Evolutionary conservation across 495 filamentous ascomycete species (phyloP), one percentile per base, ranked within the genome.

Genomic region (Tuber magnatum): DNA sequence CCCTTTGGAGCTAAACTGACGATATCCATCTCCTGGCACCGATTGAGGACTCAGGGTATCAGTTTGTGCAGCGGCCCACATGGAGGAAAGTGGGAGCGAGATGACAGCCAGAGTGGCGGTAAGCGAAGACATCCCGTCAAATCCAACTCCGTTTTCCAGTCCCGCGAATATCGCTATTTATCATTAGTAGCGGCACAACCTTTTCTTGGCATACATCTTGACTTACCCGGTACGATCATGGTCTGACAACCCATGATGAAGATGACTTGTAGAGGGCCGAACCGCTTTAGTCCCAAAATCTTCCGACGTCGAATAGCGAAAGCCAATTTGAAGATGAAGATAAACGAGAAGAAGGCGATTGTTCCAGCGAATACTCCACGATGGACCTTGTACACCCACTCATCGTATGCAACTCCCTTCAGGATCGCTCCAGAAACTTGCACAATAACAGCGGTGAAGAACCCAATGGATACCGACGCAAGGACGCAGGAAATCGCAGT

Each of bases 231-330:
- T 71, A 95, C 85, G 43, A 94, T 80, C 87, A 97, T 87, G 32
- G 91, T 92, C 83, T 92, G 91, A 75, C 88, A 91, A 69, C 90
- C 89, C 87, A 92, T 91, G 75, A 92, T 86, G 80, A 91, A 91
- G 75, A 93, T 88, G 73, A 91, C 87, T 78, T 90, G 88, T 86
- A 93, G 89, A 0, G 90, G 88, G 3, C 89, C 89, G 80, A 91
- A 91, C 35, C 88, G 86, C 48, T 82, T 83, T 69, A 91, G 79
- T 0, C 90, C 88, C 35, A 92, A 84, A 72, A 84, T 85, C 70
- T 83, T 85, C 24, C 92, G 87, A 65, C 87, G 84, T 2, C 80
- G 80, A 39, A 93, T 86, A 22, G 91, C 89, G 73, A 86, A 86
- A 71, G 88, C 88, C 1, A 97, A 86, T 75, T 94, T 93, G 70